Percentiles rank a stretch among this genome's conserved stretches.
These are phyloP conservation scores for Entonaema liquescens DNA, from an alignment of 495 filamentous ascomycete genomes.

Conservation along the genomic window DNA sequence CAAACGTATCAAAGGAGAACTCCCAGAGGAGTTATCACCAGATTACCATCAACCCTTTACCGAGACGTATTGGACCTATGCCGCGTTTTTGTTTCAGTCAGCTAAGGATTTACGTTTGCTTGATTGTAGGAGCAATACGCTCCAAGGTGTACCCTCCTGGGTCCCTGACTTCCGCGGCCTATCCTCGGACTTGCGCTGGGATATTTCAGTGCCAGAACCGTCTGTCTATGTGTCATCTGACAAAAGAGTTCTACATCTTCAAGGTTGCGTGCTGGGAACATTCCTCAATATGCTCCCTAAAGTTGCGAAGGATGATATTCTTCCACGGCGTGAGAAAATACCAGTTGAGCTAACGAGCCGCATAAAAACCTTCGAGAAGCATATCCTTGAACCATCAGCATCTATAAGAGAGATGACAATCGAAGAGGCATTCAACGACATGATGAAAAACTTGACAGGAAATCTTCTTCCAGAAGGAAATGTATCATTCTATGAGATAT, in stretches of 20 bases:
- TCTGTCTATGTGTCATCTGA: constrained; percentile 10
- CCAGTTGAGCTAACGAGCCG: neutral
- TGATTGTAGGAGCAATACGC: neutral
- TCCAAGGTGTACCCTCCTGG: constrained; percentile 30
- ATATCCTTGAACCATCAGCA: constrained; percentile 24
- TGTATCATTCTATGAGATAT: constrained; percentile 19
- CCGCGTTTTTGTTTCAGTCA: constrained; percentile 22
- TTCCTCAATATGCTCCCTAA: neutral
- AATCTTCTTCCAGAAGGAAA: neutral
- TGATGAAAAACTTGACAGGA: neutral
- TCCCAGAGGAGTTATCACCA: constrained; percentile 22
- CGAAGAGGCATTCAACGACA: constrained; percentile 9
- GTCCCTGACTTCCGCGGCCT: constrained; percentile 30
- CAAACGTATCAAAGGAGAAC: neutral
- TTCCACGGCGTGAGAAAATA: neutral
- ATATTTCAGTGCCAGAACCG: neutral
- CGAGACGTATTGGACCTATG: constrained; percentile 24
- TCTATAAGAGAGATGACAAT: constrained; percentile 5
- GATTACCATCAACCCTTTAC: constrained; percentile 15
- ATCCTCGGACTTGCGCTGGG: neutral
- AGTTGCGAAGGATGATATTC: neutral
- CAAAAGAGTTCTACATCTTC: constrained; percentile 15
- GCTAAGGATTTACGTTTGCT: constrained; percentile 11
- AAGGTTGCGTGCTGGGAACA: constrained; percentile 17
- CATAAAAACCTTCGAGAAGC: constrained; percentile 18